A percentile compares a stretch with the other conserved stretches of the same genome.
Evolutionary conservation across 768 basidiomycete genomes (phyloP).

Genomic region (Amanita exitialis): DNA sequence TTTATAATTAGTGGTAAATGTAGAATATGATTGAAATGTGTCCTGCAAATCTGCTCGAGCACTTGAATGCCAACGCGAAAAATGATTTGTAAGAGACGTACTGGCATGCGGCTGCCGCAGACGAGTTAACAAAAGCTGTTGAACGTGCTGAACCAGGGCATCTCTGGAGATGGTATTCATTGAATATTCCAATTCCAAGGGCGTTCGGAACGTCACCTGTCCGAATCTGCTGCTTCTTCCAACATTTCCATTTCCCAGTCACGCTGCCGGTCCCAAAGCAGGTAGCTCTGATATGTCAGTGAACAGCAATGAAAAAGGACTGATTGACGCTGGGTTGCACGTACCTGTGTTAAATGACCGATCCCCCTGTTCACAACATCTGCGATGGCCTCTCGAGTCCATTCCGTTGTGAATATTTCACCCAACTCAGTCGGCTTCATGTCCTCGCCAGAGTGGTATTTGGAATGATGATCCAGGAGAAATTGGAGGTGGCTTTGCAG

Average conservation of each 20-base stretch:
- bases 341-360: constrained; percentile 56
- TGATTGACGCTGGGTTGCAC: constrained; percentile 1
- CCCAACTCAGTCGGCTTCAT: constrained; percentile 40
- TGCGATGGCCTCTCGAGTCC: constrained; percentile 48
- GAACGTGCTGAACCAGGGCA: constrained; percentile 37
- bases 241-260: constrained; percentile 70
- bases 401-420: constrained; percentile 48
- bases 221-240: constrained; percentile 31
- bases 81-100: constrained; percentile 17
- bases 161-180: constrained; percentile 21
- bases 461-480: constrained; percentile 31
- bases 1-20: constrained; percentile 76
- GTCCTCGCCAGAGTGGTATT: constrained; percentile 26
- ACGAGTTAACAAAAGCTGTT: constrained; percentile 51
- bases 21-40: constrained; percentile 79
- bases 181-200: neutral
- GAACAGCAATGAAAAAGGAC: neutral
- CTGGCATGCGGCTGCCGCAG: constrained; percentile 72
- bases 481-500: constrained; percentile 62
- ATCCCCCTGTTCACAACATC: constrained; percentile 46
- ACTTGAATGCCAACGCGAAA: neutral
- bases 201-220: constrained; percentile 27
- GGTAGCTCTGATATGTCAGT: constrained; percentile 40
- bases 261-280: constrained; percentile 60
- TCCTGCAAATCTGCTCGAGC: constrained; percentile 58